Percentiles rank a stretch among this genome's conserved stretches.
These are phyloP conservation scores for Irpex sp. DNA, from an alignment of 1,284 basidiomycete genomes.

Conservation along the genomic window DNA sequence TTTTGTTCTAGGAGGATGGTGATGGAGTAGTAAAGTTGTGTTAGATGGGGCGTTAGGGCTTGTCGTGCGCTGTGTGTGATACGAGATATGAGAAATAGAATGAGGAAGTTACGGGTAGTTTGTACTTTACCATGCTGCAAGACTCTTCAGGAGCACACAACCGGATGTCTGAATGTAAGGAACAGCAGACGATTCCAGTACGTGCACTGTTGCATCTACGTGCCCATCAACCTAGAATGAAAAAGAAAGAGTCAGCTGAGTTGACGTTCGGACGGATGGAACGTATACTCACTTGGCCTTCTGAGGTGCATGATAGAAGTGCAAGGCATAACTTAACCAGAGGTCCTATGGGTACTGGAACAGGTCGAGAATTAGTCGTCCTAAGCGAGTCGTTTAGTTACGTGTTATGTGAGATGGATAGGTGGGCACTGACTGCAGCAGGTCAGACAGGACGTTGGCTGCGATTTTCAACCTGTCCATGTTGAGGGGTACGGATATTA, in stretches of 20 bases:
- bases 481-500: constrained; percentile 44
- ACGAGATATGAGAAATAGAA: no score
- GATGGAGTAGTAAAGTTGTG: constrained; percentile 44
- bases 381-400: constrained; percentile 27
- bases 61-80: constrained; percentile 40
- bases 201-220: constrained; percentile 42
- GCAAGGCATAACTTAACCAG: constrained; percentile 46
- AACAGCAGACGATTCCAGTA: constrained; percentile 48
- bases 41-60: constrained; percentile 48
- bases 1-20: constrained; percentile 57
- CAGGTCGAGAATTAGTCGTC: constrained; percentile 55
- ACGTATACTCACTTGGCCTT: constrained; percentile 37
- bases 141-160: constrained; percentile 42
- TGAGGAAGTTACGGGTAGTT: no score
- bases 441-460: constrained; percentile 43
- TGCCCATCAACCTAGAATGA: constrained; percentile 44
- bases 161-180: constrained; percentile 50
- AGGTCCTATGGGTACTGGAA: constrained; percentile 67
- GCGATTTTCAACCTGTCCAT: constrained; percentile 55
- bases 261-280: not conserved
- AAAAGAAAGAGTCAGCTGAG: not conserved
- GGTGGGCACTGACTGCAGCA: constrained; percentile 51
- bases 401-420: not conserved
- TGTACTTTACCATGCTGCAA: constrained; percentile 44
- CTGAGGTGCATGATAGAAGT: constrained; percentile 52